phyloP scores from a whole-genome alignment of 352 stramenopile species.

The Phytophthora meadii region DNA sequence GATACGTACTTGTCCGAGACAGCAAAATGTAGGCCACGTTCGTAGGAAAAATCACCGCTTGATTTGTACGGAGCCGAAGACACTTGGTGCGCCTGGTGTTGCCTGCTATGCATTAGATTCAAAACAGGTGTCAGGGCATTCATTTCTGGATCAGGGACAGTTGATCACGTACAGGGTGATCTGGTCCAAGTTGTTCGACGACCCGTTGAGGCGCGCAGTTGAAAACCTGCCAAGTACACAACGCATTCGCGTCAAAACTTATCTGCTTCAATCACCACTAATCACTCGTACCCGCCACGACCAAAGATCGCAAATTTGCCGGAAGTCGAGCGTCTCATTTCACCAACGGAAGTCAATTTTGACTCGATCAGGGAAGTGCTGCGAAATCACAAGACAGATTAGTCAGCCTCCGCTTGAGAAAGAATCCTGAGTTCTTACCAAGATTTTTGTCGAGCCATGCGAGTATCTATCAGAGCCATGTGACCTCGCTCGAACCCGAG shows the following conservation, averaged over 20 bases:
- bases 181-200: constrained; percentile 33
- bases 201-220: constrained; percentile 38
- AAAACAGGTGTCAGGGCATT: not conserved
- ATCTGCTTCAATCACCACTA: not conserved
- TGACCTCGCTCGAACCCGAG: constrained; percentile 76
- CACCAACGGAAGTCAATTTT: constrained; percentile 51
- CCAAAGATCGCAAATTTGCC: constrained; percentile 72
- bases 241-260: not conserved
- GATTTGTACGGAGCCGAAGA: constrained; percentile 63
- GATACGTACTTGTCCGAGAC: constrained; percentile 77
- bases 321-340: constrained; percentile 60
- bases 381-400: not conserved
- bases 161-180: constrained; percentile 42
- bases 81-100: constrained; percentile 33
- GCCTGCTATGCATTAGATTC: constrained; percentile 12
- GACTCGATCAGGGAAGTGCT: constrained; percentile 65
- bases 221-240: constrained; percentile 39
- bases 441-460: constrained; percentile 53
- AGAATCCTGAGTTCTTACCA: constrained; percentile 43
- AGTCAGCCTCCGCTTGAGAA: not conserved
- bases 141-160: not conserved
- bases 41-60: constrained; percentile 74
- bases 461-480: constrained; percentile 67
- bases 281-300: constrained; percentile 52
- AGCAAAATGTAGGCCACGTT: constrained; percentile 54